Percentiles rank a stretch among this genome's conserved stretches.
Conservation (phyloP, 305 asterid species). For the Solanum hybrid region DNA sequence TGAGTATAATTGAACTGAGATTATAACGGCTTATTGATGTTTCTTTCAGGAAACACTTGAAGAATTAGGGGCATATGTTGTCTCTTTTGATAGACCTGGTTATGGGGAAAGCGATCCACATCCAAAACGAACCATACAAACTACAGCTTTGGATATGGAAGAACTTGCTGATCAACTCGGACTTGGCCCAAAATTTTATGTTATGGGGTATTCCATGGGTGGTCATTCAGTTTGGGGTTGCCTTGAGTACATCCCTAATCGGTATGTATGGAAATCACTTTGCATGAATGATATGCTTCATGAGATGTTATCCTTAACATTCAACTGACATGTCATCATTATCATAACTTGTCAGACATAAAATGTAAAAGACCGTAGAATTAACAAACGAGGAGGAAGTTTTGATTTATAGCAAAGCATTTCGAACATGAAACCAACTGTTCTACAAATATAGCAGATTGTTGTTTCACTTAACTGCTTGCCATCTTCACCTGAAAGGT, state of each 20-base stretch:
- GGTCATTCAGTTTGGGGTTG: slow-evolving; percentile 81
- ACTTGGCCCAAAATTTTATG: slow-evolving; percentile 58
- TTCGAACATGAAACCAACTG: not conserved
- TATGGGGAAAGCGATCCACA: slow-evolving; percentile 61
- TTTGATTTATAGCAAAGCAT: not conserved
- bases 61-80: slow-evolving; percentile 38
- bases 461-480: not conserved
- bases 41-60: slow-evolving; percentile 49
- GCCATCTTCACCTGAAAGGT: not conserved
- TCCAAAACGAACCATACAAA: slow-evolving; percentile 34
- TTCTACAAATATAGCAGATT: not conserved
- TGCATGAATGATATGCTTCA: not conserved
- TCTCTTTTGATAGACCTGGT: slow-evolving; percentile 50
- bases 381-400: not conserved
- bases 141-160: slow-evolving; percentile 57
- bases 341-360: not conserved
- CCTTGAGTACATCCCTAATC: slow-evolving; percentile 71
- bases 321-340: not conserved
- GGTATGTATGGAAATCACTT: slow-evolving; percentile 20
- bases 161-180: slow-evolving; percentile 61
- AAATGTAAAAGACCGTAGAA: not conserved
- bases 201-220: slow-evolving; percentile 72
- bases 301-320: not conserved
- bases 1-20: not conserved
- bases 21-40: not conserved